A percentile compares a stretch with the other conserved stretches of the same genome.
phyloP scores from a whole-genome alignment of 2,329 filamentous ascomycete genomes.

The Coniochaeta sp. region DNA sequence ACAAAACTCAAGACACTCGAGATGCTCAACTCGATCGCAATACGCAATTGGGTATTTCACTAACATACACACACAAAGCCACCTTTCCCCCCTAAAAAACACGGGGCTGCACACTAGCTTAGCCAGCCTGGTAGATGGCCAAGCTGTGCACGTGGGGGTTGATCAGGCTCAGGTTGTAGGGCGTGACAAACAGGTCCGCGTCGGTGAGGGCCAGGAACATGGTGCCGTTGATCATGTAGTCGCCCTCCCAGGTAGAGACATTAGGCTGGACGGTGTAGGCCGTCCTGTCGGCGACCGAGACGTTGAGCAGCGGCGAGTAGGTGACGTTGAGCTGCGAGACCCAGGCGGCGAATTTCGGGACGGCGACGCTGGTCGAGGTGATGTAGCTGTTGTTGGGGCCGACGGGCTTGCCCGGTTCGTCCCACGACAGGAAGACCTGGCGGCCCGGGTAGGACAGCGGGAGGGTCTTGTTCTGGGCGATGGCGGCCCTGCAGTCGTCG shows the following conservation, averaged over 20 bases:
- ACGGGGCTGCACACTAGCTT: no score
- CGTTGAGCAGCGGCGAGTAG: conserved; percentile 51
- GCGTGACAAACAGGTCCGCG: conserved; percentile 57
- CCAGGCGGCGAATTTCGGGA: conserved; percentile 65
- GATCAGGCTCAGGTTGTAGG: conserved; percentile 66
- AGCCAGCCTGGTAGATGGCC: conserved; percentile 72
- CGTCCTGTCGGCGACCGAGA: conserved; percentile 34
- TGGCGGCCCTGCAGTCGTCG: conserved; percentile 54
- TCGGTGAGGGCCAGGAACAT: conserved; percentile 76
- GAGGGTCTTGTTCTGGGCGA: conserved; percentile 60
- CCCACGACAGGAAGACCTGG: conserved; percentile 65
- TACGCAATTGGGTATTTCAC: no score
- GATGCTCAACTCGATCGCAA: no score
- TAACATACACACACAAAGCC: not conserved
- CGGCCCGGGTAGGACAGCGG: conserved; percentile 71
- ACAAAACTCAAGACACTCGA: no score
- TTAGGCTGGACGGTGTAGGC: conserved; percentile 70
- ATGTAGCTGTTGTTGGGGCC: conserved; percentile 81
- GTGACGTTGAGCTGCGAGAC: conserved; percentile 71
- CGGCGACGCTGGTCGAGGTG: conserved; percentile 50
- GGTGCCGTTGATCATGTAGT: conserved; percentile 67
- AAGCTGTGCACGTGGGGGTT: conserved; percentile 72
- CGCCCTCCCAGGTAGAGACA: conserved; percentile 53
- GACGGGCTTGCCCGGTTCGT: conserved; percentile 56
- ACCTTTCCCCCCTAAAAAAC: not conserved